Evolutionary conservation across 164 flowering plant species (phyloP).

Genomic region (Euptelea pleiosperma): DNA sequence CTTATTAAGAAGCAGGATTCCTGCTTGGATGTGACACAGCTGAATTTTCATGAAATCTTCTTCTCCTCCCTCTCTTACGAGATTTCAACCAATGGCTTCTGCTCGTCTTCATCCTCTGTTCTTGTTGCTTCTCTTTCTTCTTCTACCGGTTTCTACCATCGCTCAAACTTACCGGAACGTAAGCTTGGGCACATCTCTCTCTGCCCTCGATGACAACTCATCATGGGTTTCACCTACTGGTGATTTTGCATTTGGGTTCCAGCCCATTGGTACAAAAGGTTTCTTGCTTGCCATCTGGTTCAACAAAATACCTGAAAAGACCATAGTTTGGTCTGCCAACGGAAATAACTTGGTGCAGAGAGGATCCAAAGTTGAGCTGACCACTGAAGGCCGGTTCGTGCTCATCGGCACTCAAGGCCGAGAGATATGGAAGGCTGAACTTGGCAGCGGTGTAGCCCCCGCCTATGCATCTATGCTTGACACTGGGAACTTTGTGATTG

Average conservation of each 20-base stretch:
- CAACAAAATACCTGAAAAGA: slow-evolving; percentile 30
- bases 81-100: too few relatives aligned
- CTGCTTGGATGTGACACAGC: too few relatives aligned
- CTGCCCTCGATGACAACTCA: slow-evolving; percentile 10
- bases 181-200: slow-evolving; percentile 24
- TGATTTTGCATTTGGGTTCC: slow-evolving; percentile 38
- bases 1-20: too few relatives aligned
- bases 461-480: slow-evolving; percentile 41
- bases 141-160: slow-evolving; percentile 1
- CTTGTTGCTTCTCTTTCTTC: not conserved
- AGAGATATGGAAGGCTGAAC: slow-evolving; percentile 4
- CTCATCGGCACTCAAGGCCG: slow-evolving; percentile 19
- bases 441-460: slow-evolving; percentile 2
- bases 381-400: slow-evolving; percentile 18
- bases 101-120: too few relatives aligned
- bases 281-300: slow-evolving; percentile 37
- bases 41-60: too few relatives aligned
- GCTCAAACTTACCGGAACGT: slow-evolving; percentile 23
- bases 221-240: slow-evolving; percentile 36
- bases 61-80: too few relatives aligned
- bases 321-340: slow-evolving; percentile 41
- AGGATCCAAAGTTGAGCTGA: slow-evolving; percentile 32
- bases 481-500: slow-evolving; percentile 43
- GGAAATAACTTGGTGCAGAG: slow-evolving; percentile 7
- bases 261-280: slow-evolving; percentile 1